phyloP scores from a whole-genome alignment of 2,329 filamentous ascomycete species.

The Pezicula carpinea region DNA sequence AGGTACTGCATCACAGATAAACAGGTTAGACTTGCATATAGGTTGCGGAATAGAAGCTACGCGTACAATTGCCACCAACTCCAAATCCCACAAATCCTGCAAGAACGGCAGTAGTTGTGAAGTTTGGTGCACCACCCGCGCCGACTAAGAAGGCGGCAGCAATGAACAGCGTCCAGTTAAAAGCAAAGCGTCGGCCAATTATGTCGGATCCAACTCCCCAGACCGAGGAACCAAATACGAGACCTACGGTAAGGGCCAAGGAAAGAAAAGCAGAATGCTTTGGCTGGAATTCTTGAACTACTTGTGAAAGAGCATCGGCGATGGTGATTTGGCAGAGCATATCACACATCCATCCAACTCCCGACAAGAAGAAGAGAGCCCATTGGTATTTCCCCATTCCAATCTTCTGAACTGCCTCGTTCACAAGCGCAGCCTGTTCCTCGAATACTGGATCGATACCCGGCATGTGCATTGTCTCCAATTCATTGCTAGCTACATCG shows the following conservation, averaged over 20 bases:
- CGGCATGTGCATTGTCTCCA: neutral
- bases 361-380: slow-evolving; percentile 54
- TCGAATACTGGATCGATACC: neutral
- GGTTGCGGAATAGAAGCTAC: neutral
- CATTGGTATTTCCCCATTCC: slow-evolving; percentile 46
- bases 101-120: slow-evolving; percentile 58
- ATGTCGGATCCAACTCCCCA: slow-evolving; percentile 64
- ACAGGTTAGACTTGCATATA: neutral
- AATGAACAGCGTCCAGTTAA: slow-evolving; percentile 60
- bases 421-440: neutral
- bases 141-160: slow-evolving; percentile 56
- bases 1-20: neutral
- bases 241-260: slow-evolving; percentile 52
- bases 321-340: slow-evolving; percentile 56
- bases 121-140: slow-evolving; percentile 61
- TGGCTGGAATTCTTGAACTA: slow-evolving; percentile 52
- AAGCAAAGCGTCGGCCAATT: slow-evolving; percentile 61
- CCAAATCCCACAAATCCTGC: slow-evolving; percentile 58
- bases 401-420: slow-evolving; percentile 42
- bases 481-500: neutral
- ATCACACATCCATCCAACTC: slow-evolving; percentile 41
- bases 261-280: slow-evolving; percentile 51
- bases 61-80: slow-evolving; percentile 48
- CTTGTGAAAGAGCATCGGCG: slow-evolving; percentile 32
- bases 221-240: slow-evolving; percentile 53